Percentiles rank a stretch among this genome's conserved stretches.
These are phyloP conservation scores for Argentina anserina DNA, from an alignment of 306 rosid genomes.

Conservation along the genomic window DNA sequence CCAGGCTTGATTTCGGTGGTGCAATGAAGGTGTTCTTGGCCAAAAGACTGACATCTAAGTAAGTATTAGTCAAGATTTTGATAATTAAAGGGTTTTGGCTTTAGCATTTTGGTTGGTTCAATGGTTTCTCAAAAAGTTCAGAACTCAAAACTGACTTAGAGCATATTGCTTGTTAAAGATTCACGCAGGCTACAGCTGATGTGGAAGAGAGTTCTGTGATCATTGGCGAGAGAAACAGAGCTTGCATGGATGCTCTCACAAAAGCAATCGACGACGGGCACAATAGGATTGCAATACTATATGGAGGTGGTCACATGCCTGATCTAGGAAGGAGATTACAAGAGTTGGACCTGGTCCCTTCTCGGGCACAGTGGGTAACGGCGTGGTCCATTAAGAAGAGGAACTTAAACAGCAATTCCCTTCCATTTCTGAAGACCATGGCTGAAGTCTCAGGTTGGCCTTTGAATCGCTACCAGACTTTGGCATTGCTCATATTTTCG, in stretches of 20 bases:
- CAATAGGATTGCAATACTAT: slow-evolving; percentile 84
- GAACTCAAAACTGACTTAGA: slow-evolving; percentile 21
- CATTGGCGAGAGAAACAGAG: slow-evolving; percentile 84
- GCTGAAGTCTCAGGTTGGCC: slow-evolving; percentile 93
- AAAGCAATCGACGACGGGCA: slow-evolving; percentile 61
- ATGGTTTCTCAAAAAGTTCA: background rate
- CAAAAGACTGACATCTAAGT: slow-evolving; percentile 79
- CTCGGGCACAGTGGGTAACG: slow-evolving; percentile 67
- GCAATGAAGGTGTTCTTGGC: slow-evolving; percentile 95
- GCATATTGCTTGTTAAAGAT: slow-evolving; percentile 41
- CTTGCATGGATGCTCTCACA: slow-evolving; percentile 57
- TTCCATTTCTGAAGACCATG: slow-evolving; percentile 79
- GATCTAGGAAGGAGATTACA: slow-evolving; percentile 81
- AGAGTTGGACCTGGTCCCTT: slow-evolving; percentile 73
- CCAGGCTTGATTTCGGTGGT: slow-evolving; percentile 86
- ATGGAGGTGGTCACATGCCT: slow-evolving; percentile 99
- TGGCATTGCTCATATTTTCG: slow-evolving; percentile 90
- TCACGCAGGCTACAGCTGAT: slow-evolving; percentile 67
- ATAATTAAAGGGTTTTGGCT: background rate
- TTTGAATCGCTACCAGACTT: slow-evolving; percentile 86
- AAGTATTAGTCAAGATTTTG: slow-evolving; percentile 21
- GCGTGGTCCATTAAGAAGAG: slow-evolving; percentile 81
- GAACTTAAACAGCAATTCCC: slow-evolving; percentile 46
- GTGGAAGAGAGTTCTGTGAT: slow-evolving; percentile 82
- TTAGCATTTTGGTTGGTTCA: background rate